Evolutionary conservation across 495 filamentous ascomycete genomes (phyloP).

Genomic region (Penicillium malachiteum): DNA sequence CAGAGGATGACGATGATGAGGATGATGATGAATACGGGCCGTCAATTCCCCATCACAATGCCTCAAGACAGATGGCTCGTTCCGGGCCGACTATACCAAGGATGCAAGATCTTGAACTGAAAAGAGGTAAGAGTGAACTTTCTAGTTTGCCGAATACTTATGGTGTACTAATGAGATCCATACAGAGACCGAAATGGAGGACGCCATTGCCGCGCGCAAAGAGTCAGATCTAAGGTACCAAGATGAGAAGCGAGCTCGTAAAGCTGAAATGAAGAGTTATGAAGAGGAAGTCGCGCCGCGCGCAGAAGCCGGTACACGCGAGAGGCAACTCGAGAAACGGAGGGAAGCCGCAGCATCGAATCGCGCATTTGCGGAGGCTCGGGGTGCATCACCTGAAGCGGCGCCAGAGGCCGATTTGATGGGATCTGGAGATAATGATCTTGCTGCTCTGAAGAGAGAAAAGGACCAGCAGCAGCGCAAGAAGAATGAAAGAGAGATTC

Average conservation of each 20-base stretch:
- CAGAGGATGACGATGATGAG: slow-evolving; percentile 47
- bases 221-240: slow-evolving; percentile 61
- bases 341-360: slow-evolving; percentile 52
- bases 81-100: slow-evolving; percentile 74
- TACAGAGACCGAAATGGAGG: slow-evolving; percentile 55
- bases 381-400: slow-evolving; percentile 43
- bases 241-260: slow-evolving; percentile 48
- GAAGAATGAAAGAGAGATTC: slow-evolving; percentile 44
- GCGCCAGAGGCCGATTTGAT: slow-evolving; percentile 45
- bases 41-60: slow-evolving; percentile 49
- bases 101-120: slow-evolving; percentile 69
- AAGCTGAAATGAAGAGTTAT: slow-evolving; percentile 30
- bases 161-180: background rate
- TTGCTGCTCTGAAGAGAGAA: slow-evolving; percentile 39
- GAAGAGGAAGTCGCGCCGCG: slow-evolving; percentile 78
- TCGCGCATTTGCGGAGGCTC: slow-evolving; percentile 44
- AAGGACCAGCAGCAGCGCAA: slow-evolving; percentile 42
- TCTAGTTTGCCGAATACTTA: background rate
- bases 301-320: slow-evolving; percentile 80
- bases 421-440: slow-evolving; percentile 42
- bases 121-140: slow-evolving; percentile 49
- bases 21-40: slow-evolving; percentile 72
- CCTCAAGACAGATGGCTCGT: slow-evolving; percentile 21
- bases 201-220: slow-evolving; percentile 47
- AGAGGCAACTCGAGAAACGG: slow-evolving; percentile 84